A percentile compares a stretch with the other conserved stretches of the same genome.
phyloP scores from a whole-genome alignment of 2,329 filamentous ascomycete genomes.

The Colletotrichum truncatum region DNA sequence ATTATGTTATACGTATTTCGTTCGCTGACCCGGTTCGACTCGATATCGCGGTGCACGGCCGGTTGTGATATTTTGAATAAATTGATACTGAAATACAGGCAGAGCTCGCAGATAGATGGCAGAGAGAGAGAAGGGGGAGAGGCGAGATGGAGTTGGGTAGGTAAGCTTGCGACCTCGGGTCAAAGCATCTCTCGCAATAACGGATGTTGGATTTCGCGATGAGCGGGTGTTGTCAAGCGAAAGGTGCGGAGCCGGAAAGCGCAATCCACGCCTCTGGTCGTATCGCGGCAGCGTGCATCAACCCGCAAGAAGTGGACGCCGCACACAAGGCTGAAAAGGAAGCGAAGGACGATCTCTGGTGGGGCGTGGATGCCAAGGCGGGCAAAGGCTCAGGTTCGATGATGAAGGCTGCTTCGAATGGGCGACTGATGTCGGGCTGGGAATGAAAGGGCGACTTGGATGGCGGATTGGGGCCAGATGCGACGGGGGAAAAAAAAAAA shows the following conservation, averaged over 20 bases:
- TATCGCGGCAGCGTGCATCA: slow-evolving; percentile 21
- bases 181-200: slow-evolving; percentile 22
- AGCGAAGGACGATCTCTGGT: slow-evolving; percentile 22
- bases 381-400: neutral
- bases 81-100: neutral
- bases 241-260: neutral
- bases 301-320: neutral
- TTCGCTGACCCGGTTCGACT: neutral
- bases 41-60: neutral
- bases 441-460: neutral
- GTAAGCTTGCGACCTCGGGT: slow-evolving; percentile 5
- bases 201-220: neutral
- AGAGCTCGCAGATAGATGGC: neutral
- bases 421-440: neutral
- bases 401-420: neutral
- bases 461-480: neutral
- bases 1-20: neutral
- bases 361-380: slow-evolving; percentile 27
- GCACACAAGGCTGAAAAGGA: slow-evolving; percentile 25
- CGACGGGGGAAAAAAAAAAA: neutral
- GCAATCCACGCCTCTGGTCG: slow-evolving; percentile 24
- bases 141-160: neutral
- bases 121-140: neutral
- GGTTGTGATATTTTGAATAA: neutral
- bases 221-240: neutral